A percentile compares a stretch with the other conserved stretches of the same genome.
Evolutionary conservation across 2,329 filamentous ascomycete species (phyloP).

Genomic region (Alternaria incomplexa): DNA sequence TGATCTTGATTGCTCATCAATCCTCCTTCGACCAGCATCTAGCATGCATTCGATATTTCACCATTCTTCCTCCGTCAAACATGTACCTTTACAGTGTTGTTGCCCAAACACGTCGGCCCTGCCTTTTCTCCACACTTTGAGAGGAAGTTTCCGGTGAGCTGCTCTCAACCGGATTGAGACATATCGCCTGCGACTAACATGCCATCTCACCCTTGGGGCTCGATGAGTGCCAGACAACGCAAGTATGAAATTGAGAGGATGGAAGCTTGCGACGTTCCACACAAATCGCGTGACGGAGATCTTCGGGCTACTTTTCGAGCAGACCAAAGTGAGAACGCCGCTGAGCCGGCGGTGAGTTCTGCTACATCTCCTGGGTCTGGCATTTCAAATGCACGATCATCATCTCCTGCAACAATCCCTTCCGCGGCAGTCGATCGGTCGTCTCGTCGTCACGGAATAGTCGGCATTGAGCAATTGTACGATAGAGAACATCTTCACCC

Average conservation of each 20-base stretch:
- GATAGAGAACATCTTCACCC: not conserved
- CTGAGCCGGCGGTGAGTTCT: too few relatives aligned
- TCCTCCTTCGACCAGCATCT: not conserved
- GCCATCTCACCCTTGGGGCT: not conserved
- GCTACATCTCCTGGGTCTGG: too few relatives aligned
- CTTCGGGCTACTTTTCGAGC: not conserved
- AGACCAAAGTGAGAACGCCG: not conserved
- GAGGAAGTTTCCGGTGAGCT: not conserved
- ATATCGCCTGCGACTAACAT: not conserved
- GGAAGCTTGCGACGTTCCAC: not conserved
- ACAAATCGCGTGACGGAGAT: not conserved
- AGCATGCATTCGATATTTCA: not conserved
- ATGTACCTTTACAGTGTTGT: not conserved
- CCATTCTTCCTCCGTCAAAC: not conserved
- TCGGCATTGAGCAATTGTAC: not conserved
- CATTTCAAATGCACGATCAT: too few relatives aligned
- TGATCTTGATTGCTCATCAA: not conserved
- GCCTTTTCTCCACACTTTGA: not conserved
- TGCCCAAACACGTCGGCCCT: not conserved
- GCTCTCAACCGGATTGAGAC: not conserved
- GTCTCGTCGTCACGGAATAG: not conserved
- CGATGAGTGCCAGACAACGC: not conserved
- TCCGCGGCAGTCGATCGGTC: not conserved
- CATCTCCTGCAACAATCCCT: not conserved
- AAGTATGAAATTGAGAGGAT: not conserved